A percentile compares a stretch with the other conserved stretches of the same genome.
Evolutionary conservation across 805 yeast species (phyloP).

Genomic region (Pichia nanzhaoensis): DNA sequence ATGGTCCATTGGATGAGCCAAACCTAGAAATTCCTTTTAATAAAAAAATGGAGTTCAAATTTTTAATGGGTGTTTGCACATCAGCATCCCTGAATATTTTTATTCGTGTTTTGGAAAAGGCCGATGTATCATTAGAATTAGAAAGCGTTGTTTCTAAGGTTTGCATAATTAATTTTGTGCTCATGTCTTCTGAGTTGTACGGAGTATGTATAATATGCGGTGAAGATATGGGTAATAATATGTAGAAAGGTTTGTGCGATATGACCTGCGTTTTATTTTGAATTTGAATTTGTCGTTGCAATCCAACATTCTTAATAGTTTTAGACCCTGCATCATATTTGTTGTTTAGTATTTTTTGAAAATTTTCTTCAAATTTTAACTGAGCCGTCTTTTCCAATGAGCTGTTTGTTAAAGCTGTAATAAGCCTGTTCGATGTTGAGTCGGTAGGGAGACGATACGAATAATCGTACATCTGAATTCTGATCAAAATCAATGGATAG

Average conservation of each 20-base stretch:
- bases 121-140: not conserved
- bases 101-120: not conserved
- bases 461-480: slow-evolving; percentile 65
- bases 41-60: slow-evolving; percentile 50
- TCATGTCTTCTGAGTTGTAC: slow-evolving; percentile 34
- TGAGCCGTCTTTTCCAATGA: slow-evolving; percentile 4
- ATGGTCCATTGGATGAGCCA: slow-evolving; percentile 57
- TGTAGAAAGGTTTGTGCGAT: slow-evolving; percentile 55
- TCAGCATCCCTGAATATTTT: slow-evolving; percentile 10
- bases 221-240: slow-evolving; percentile 62
- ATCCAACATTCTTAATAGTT: not conserved
- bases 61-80: slow-evolving; percentile 30
- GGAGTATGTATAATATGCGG: slow-evolving; percentile 56
- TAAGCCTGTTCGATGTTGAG: not conserved
- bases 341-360: slow-evolving; percentile 11
- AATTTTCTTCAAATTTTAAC: slow-evolving; percentile 11
- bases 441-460: slow-evolving; percentile 15
- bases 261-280: slow-evolving; percentile 11
- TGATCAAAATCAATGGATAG: slow-evolving; percentile 50
- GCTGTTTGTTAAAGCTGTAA: slow-evolving; percentile 5
- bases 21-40: slow-evolving; percentile 58
- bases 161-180: slow-evolving; percentile 51
- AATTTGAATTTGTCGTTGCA: slow-evolving; percentile 7
- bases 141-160: slow-evolving; percentile 51
- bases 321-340: slow-evolving; percentile 10